Base-by-base conservation (phyloP, 306 rosid genomes). In the Vigna mungo region DNA sequence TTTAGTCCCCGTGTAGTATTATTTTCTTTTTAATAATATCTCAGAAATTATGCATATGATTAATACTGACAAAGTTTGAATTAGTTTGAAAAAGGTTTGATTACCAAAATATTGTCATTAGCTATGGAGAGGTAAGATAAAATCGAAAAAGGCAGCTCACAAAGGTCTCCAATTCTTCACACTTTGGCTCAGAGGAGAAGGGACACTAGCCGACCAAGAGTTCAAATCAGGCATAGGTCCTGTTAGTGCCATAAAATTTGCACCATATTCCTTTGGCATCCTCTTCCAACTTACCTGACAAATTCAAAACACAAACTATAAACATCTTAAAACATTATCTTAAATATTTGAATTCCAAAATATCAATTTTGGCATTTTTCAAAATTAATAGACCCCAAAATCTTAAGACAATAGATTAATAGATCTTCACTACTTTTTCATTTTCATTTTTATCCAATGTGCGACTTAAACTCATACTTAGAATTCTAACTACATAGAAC, bases 221-320 rank as follows among this genome's bases (percentile, higher is more conserved):
- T 78, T 49, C 78, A 90, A 63, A 72, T 94, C 90, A 32, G 96
- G 97, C 55, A 87, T 85, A 43, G 96, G 84, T 79, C 96, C 99
- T 1, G 97, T 92, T 54, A 95, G 71, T 77, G 97, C 97, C 85
- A 92, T 88, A 76, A 83, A 88, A 84, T 91, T 95, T 77, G 61
- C 94, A 71, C 99, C 97, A 27, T 53, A 70, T 74, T 56, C 84
- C 56, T 76, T 85, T 16, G 87, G 81, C 89, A 90, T 39, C 80
- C 84, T 91, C 90, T 95, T 92, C 99, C 97, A 95, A 85, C 84
- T 87, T 60, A 92, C n/a, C 98, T 92, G 96, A 63, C 43, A 47
- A 69, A 81, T 56, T 64, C 76, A 76, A 78, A 65, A 83, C 44
- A 68, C 75, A 77, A 69, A 82, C 23, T 20, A 21, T 58, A 54